These are phyloP conservation scores for Stenogyne calaminthoides DNA, from an alignment of 305 asterid genomes.

Conservation along the genomic window DNA sequence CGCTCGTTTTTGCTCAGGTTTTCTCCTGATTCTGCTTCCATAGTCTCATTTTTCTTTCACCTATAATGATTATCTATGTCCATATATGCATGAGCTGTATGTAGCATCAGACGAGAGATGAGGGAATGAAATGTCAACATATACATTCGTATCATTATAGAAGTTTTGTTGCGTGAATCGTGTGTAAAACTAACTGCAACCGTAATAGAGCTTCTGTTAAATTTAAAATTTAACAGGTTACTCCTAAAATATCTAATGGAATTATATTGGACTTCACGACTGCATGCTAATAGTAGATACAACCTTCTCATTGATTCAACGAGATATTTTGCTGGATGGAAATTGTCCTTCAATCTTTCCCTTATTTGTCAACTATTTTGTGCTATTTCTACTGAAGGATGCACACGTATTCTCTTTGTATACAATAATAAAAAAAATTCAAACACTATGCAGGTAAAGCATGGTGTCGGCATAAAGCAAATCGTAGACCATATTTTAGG, in stretches of 20 bases:
- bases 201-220: neutral
- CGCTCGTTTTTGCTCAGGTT: slow-evolving; percentile 94
- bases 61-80: no score
- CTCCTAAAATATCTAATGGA: no score
- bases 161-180: neutral
- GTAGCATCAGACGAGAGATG: neutral
- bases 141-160: neutral
- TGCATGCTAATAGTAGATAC: no score
- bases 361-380: neutral
- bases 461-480: slow-evolving; percentile 82
- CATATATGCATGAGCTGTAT: no score
- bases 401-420: neutral
- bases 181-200: neutral
- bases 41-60: neutral
- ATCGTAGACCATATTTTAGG: slow-evolving; percentile 66
- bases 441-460: slow-evolving; percentile 67
- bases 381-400: neutral
- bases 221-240: neutral
- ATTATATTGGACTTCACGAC: no score
- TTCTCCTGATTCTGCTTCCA: neutral
- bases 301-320: no score
- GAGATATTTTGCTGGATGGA: no score
- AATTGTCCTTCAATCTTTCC: neutral
- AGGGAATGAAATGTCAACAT: neutral
- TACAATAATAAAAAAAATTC: neutral